Evolutionary conservation across 2,329 filamentous ascomycete species (phyloP), one percentile per base, ranked within the genome.

Genomic region (Claviceps purpurea): DNA sequence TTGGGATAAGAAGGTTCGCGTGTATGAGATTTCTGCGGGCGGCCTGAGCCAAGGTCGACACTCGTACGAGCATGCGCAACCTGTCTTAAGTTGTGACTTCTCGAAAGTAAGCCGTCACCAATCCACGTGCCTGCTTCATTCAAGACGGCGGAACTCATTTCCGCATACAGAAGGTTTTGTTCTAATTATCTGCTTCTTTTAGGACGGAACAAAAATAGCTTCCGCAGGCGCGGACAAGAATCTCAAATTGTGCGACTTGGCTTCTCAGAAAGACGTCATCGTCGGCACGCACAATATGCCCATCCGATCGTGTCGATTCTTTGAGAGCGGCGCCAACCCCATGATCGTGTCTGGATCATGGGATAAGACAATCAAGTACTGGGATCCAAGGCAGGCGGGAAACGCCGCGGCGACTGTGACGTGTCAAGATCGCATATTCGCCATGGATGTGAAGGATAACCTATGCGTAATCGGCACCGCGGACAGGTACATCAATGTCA

Each of bases 1-100:
- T 61, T 98, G 93, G 93, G 93, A 98, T 71, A 95, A 94, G 74
- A 95, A 95, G 68, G 89, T 97, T 57, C 85, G 90, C 64, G 91
- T 98, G 65, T 98, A 97, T 72, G 89, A 97, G 68, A 89, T 97
- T 65, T 81, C 84, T 58, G 71, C 70, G 52, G 81, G 81, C 58
- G 89, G 89, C 44, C 79, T 86, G 64, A 91, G 86, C 63, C 81
- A 89, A 65, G 89, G 89, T 49, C 91, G 90, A 63, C 89, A 89
- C 56, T 73, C 85, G 54, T 94, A 93, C 64, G 86, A 94, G 59
- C 88, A 94, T 69, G 85, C 89, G 58, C 87, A 78, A 45, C 89
- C 90, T 3, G 90, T 95, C 3, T 72, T 98, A 55, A 86, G 81
- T 64, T 84, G 85, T 57, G 85, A 89, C 63, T 97, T 91, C 79